Conservation (phyloP, 306 rosid species). For the Cucumis hystrix region DNA sequence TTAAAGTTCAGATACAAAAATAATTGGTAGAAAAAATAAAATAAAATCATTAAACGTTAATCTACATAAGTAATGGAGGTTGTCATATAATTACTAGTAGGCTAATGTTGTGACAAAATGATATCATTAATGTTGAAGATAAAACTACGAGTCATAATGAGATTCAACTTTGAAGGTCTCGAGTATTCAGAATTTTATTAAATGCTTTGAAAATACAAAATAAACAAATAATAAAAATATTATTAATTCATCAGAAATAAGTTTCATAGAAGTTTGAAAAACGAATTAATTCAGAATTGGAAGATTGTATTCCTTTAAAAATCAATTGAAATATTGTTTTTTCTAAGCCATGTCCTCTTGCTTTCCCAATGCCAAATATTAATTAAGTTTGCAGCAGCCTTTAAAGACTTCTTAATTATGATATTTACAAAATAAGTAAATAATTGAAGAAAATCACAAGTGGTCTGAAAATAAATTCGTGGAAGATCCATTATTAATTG, state of each 20-base stretch:
- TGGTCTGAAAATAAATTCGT: background rate
- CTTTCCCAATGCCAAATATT: constrained; percentile 1
- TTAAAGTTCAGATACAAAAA: too few species aligned
- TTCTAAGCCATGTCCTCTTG: background rate
- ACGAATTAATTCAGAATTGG: background rate
- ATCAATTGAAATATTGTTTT: background rate
- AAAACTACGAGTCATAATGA: background rate
- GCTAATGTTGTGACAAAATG: constrained; percentile 4
- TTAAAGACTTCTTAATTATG: background rate
- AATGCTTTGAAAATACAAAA: background rate
- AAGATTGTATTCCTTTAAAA: background rate
- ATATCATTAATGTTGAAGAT: background rate
- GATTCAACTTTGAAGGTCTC: constrained; percentile 1
- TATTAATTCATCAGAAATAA: background rate
- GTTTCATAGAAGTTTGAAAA: background rate
- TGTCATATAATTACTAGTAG: background rate
- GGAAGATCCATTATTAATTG: background rate
- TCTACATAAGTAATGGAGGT: background rate
- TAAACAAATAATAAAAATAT: background rate
- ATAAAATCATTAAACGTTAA: background rate
- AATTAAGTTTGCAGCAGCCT: background rate
- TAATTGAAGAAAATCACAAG: background rate
- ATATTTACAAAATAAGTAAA: background rate
- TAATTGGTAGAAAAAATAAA: too few species aligned
- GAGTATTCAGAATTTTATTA: background rate